Base-by-base conservation (phyloP, 148 eudicot genomes). In the Rhododendron mucronatum region DNA sequence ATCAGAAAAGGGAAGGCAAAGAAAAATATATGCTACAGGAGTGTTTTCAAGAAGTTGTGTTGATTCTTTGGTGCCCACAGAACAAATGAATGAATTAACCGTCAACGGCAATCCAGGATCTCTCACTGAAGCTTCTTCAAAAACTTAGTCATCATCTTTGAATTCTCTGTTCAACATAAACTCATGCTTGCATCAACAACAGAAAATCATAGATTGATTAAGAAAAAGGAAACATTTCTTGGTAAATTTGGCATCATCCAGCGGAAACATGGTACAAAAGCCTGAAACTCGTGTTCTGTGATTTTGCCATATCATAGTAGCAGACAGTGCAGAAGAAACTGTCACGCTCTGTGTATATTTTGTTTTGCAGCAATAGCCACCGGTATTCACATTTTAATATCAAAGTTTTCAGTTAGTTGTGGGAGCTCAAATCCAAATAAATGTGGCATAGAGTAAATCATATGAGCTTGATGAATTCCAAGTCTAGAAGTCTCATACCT, bases 81-180 rank as follows among this genome's bases (percentile, higher is more conserved):
- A 50, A 26, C 80, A 33, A 84, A 71, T 71, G 65, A 48, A 30
- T 73, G 26, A 84, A 84, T 84, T 55, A 48, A 26, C 61, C 80
- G 4, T 20, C 33, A 53, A 74, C 67, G 23, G 77, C 20, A 53
- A 21, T 51, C 81, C 81, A 74, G 67, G 33, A 71, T 33, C 50
- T 55, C 1, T 50, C 86, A 21, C 69, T 37, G 45, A 9, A 4
- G 65, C 39, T 16, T 73, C 65, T 84, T 84, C 53, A 51, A 73
- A 88, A 77, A 87, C 74, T 89, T 84, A 96, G 85, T 96, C 99
- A 78, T 96, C 99, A 37, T 96, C 99, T 87, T 96, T 96, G 92
- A 96, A 96, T 91, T 96, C 99, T 91, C 99, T 96, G 96, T 87
- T 84, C 44, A 75, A 82, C 76, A 65, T 30, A 77, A 87, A 86